phyloP scores from a whole-genome alignment of 2,329 filamentous ascomycete genomes.

The Trichoderma afroharzianum region DNA sequence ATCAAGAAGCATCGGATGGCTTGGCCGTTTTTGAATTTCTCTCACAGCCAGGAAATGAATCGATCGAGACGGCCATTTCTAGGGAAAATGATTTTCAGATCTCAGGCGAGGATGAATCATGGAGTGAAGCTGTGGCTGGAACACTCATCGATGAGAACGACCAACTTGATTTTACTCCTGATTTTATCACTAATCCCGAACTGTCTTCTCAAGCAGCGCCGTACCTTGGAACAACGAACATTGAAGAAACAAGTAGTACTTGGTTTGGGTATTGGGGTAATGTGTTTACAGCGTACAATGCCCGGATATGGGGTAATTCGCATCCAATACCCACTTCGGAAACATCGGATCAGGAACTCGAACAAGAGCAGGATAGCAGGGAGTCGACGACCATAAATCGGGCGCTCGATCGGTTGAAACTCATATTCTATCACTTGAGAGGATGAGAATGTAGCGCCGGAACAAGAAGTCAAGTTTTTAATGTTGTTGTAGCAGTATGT shows the following conservation, averaged over 20 bases:
- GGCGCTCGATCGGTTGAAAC: background rate
- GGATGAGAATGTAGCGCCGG: background rate
- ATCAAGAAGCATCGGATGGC: background rate
- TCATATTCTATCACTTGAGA: background rate
- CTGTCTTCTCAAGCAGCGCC: background rate
- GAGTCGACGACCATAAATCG: background rate
- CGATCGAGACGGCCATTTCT: too few relatives aligned
- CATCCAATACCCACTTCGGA: background rate
- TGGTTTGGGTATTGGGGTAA: background rate
- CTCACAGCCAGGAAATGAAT: background rate
- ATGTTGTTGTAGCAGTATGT: background rate
- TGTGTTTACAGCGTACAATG: slow-evolving; percentile 6
- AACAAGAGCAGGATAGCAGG: background rate
- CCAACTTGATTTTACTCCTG: background rate
- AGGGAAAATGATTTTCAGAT: background rate
- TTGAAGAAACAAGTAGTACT: background rate
- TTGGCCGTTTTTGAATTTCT: background rate
- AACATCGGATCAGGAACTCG: background rate
- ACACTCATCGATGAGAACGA: background rate
- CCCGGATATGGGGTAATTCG: slow-evolving; percentile 2
- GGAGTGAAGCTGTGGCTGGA: background rate
- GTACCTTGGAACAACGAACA: background rate
- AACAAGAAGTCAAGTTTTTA: background rate
- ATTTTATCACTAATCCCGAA: background rate
- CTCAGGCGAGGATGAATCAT: background rate